Percentiles rank a stretch among this genome's conserved stretches.
Conservation (phyloP, 805 yeast species). For the Spathaspora boniae region DNA sequence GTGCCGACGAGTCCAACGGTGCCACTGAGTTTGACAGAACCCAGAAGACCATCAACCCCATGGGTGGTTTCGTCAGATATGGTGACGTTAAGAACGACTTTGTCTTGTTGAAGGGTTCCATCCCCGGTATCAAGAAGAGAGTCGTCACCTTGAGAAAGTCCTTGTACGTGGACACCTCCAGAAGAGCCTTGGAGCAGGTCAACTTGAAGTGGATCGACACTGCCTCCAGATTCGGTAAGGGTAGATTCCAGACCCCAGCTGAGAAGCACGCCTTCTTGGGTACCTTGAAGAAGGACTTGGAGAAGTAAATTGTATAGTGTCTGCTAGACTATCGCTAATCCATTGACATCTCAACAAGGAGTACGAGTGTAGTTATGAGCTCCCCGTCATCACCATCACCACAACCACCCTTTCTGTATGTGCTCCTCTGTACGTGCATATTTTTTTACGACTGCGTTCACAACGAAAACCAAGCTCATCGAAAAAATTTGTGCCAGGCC, state of each 20-base stretch:
- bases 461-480: too few relatives aligned
- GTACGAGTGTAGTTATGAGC: too few relatives aligned
- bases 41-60: constrained; percentile 98
- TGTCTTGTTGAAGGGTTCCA: constrained; percentile 95
- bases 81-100: constrained; percentile 98
- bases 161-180: constrained; percentile 94
- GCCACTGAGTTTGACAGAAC: constrained; percentile 99
- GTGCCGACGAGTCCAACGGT: constrained; percentile 89
- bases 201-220: constrained; percentile 99
- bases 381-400: too few relatives aligned
- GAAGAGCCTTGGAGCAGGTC: constrained; percentile 96
- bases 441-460: too few relatives aligned
- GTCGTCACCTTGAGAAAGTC: constrained; percentile 98
- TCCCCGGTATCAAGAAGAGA: constrained; percentile 99
- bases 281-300: constrained; percentile 97
- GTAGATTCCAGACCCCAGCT: constrained; percentile 99
- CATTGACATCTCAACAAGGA: too few relatives aligned
- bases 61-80: constrained; percentile 99
- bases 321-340: neutral
- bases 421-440: too few relatives aligned
- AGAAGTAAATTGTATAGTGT: constrained; percentile 26
- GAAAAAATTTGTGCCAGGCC: too few relatives aligned
- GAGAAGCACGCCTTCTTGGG: constrained; percentile 99
- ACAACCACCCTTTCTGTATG: too few relatives aligned
- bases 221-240: constrained; percentile 99